Evolutionary conservation across 1,284 basidiomycete genomes (phyloP).

Genomic region (Tetrapyrgos nigripes): DNA sequence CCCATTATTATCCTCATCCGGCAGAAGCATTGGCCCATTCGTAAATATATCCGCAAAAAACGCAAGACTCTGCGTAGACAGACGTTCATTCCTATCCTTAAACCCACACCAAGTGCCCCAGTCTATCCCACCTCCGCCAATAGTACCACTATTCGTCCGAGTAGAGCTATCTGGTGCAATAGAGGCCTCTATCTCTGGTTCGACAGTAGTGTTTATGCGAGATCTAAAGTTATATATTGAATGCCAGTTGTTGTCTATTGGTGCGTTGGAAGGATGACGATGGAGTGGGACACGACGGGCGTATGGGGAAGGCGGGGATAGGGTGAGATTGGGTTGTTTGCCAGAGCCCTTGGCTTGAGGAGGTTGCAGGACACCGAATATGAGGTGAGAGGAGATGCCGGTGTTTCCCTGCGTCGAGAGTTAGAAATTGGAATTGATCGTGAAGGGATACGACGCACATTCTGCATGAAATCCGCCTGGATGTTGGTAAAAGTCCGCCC

Average conservation of each 20-base stretch:
- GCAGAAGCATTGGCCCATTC: constrained; percentile 51
- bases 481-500: constrained; percentile 62
- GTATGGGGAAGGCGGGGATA: constrained; percentile 57
- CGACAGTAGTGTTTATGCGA: constrained; percentile 45
- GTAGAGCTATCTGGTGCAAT: constrained; percentile 42
- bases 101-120: constrained; percentile 66
- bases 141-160: constrained; percentile 40
- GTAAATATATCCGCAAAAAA: constrained; percentile 61
- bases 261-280: constrained; percentile 51
- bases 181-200: constrained; percentile 43
- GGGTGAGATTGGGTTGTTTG: constrained; percentile 31
- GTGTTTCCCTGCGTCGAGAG: constrained; percentile 42
- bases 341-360: constrained; percentile 14
- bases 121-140: constrained; percentile 56
- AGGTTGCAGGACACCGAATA: constrained; percentile 58
- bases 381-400: constrained; percentile 56
- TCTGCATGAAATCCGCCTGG: constrained; percentile 51
- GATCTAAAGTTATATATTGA: constrained; percentile 41
- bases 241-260: constrained; percentile 22
- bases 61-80: constrained; percentile 54
- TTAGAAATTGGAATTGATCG: neutral
- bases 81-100: constrained; percentile 43
- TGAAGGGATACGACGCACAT: neutral
- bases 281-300: constrained; percentile 61
- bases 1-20: constrained; percentile 26